Percentiles rank a stretch among this genome's conserved stretches.
phyloP scores from a whole-genome alignment of 1,139 yeast genomes.

The Pichia sp. region DNA sequence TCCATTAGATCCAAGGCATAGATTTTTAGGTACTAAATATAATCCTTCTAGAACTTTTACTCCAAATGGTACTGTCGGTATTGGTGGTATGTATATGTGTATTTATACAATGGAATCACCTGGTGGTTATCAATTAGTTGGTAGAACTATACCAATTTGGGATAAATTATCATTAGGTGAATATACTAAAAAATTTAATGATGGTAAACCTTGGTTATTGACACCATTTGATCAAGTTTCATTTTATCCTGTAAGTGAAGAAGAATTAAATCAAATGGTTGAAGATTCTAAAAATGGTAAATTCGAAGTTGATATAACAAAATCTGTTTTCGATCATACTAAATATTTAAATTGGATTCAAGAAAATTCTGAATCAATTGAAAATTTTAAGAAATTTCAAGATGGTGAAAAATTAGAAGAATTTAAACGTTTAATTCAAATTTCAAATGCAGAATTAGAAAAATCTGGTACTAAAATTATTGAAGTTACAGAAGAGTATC shows the following conservation, averaged over 20 bases:
- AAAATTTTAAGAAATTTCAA: conserved; percentile 58
- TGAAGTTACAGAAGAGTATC: conserved; percentile 44
- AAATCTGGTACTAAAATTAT: conserved; percentile 35
- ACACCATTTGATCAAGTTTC: conserved; percentile 91
- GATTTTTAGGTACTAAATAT: conserved; percentile 86
- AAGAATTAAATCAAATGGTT: conserved; percentile 61
- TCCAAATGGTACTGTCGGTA: conserved; percentile 94
- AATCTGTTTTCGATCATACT: conserved; percentile 74
- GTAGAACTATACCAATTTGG: conserved; percentile 97
- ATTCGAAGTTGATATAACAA: conserved; percentile 66
- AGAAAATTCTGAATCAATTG: conserved; percentile 64
- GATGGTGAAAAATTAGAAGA: conserved; percentile 78
- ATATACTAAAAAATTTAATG: conserved; percentile 38
- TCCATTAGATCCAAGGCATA: conserved; percentile 93
- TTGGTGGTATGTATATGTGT: conserved; percentile 98
- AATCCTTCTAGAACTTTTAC: conserved; percentile 95
- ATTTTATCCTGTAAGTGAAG: conserved; percentile 85
- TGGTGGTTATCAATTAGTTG: conserved; percentile 96
- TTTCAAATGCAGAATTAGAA: conserved; percentile 71
- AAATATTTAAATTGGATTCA: conserved; percentile 74
- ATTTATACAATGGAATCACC: conserved; percentile 98
- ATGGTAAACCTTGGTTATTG: conserved; percentile 77
- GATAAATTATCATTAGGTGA: conserved; percentile 77
- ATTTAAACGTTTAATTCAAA: conserved; percentile 73
- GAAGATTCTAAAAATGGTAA: conserved; percentile 78